phyloP scores from a whole-genome alignment of 2,329 filamentous ascomycete species.

The Tothia fuscella region DNA sequence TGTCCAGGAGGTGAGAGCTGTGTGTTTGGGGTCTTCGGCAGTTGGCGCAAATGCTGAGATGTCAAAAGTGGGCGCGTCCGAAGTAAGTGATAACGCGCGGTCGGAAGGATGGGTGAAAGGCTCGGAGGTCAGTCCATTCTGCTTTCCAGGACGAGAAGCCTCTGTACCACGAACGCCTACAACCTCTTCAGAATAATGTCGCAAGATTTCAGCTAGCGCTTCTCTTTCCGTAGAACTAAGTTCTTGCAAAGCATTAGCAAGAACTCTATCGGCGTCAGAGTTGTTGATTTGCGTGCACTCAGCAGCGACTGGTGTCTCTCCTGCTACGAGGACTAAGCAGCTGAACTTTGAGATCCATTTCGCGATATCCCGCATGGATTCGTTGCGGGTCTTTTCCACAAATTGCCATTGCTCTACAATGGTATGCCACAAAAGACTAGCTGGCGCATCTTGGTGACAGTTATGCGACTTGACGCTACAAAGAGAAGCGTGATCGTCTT shows the following conservation, averaged over 20 bases:
- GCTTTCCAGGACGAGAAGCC: too few relatives aligned
- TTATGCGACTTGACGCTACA: background rate
- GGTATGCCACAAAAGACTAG: slow-evolving; percentile 7
- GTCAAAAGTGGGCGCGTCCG: too few relatives aligned
- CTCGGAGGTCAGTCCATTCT: too few relatives aligned
- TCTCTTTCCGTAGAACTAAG: too few relatives aligned
- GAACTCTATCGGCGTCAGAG: too few relatives aligned
- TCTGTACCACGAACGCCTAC: too few relatives aligned
- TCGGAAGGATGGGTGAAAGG: background rate
- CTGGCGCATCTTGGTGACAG: slow-evolving; percentile 13
- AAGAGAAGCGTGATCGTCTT: slow-evolving; percentile 53
- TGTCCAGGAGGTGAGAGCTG: slow-evolving; percentile 50
- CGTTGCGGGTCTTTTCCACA: slow-evolving; percentile 34
- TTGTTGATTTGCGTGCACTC: too few relatives aligned
- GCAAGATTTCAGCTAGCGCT: too few relatives aligned
- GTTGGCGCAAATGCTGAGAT: slow-evolving; percentile 24
- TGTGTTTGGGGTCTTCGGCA: slow-evolving; percentile 31
- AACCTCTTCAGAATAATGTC: too few relatives aligned
- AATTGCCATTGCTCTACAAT: slow-evolving; percentile 17
- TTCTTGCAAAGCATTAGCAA: too few relatives aligned
- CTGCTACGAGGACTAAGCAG: background rate
- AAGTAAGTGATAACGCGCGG: background rate
- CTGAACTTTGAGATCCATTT: slow-evolving; percentile 18
- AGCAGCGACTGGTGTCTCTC: background rate
- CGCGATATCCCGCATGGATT: too few relatives aligned